Evolutionary conservation across 768 basidiomycete genomes (phyloP).

Genomic region (Agaricus blazei): DNA sequence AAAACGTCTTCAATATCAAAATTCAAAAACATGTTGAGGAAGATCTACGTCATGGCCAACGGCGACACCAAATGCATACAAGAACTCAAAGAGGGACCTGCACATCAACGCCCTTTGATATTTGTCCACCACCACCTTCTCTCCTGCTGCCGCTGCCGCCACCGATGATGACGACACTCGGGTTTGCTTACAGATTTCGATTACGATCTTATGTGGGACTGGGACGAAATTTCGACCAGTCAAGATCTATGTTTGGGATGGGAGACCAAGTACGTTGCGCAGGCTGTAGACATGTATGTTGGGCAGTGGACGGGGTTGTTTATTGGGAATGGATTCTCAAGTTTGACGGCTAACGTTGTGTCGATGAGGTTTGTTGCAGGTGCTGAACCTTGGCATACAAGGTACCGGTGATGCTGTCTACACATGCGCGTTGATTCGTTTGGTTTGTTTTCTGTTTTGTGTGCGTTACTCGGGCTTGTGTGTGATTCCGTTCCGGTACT

Average conservation of each 20-base stretch:
- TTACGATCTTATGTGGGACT: conserved; percentile 21
- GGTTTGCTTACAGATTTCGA: neutral
- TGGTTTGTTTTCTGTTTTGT: too few relatives aligned
- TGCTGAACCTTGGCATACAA: conserved; percentile 22
- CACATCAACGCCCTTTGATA: neutral
- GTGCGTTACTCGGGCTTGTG: too few relatives aligned
- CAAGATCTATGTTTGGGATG: conserved; percentile 47
- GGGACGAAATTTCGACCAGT: conserved; percentile 49
- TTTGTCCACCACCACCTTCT: neutral
- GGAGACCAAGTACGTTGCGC: conserved; percentile 53
- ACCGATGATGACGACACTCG: too few relatives aligned
- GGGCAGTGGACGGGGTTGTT: conserved; percentile 59
- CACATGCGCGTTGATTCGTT: too few relatives aligned
- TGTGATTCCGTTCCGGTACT: too few relatives aligned
- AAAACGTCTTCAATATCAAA: neutral
- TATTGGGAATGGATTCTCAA: conserved; percentile 59
- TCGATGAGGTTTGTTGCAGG: conserved; percentile 27
- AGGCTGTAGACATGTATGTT: conserved; percentile 66
- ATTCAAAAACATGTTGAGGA: conserved; percentile 25
- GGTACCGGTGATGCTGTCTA: conserved; percentile 21
- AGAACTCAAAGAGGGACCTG: conserved; percentile 37
- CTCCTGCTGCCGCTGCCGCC: too few relatives aligned
- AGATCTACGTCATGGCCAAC: conserved; percentile 64
- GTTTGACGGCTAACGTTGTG: conserved; percentile 30
- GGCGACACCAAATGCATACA: conserved; percentile 44